Percentiles rank a stretch among this genome's conserved stretches.
Conservation (phyloP, 2,329 filamentous ascomycete species). For the Fusarium sp. region DNA sequence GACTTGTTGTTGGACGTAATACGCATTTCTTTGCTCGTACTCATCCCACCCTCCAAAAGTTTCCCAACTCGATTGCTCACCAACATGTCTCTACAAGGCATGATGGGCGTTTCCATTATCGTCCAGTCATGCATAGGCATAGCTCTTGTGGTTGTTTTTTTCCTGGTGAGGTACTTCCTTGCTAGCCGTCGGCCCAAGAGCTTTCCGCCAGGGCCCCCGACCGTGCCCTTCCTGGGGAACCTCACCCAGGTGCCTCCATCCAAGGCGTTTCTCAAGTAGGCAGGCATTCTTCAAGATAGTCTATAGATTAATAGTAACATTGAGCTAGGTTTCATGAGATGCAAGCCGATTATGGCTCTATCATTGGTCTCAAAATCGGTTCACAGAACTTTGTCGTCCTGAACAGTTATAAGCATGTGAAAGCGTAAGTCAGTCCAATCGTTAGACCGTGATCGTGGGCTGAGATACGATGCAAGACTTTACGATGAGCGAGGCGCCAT, state of each 20-base stretch:
- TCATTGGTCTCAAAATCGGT: slow-evolving; percentile 53
- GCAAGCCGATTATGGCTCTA: slow-evolving; percentile 52
- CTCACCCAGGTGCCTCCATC: slow-evolving; percentile 46
- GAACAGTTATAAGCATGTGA: slow-evolving; percentile 12
- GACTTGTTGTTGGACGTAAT: neutral
- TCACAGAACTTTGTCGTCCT: slow-evolving; percentile 54
- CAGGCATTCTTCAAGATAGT: slow-evolving; percentile 15
- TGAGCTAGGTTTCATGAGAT: slow-evolving; percentile 8
- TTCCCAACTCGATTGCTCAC: neutral
- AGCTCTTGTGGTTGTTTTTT: neutral
- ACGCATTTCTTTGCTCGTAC: neutral
- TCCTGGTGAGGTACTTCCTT: slow-evolving; percentile 1
- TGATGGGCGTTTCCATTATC: neutral
- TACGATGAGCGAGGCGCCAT: slow-evolving; percentile 55
- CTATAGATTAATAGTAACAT: neutral
- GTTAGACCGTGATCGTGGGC: neutral
- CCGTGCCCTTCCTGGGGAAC: slow-evolving; percentile 47
- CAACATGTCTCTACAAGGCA: neutral
- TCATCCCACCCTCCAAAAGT: neutral
- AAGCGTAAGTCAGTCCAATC: neutral
- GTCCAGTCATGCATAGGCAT: neutral
- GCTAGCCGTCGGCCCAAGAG: slow-evolving; percentile 30
- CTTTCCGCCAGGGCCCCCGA: slow-evolving; percentile 46
- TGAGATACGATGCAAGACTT: slow-evolving; percentile 54
- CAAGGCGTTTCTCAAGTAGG: slow-evolving; percentile 53